Base-by-base conservation (phyloP, 2,329 filamentous ascomycete species). In the Meredithiella fracta region DNA sequence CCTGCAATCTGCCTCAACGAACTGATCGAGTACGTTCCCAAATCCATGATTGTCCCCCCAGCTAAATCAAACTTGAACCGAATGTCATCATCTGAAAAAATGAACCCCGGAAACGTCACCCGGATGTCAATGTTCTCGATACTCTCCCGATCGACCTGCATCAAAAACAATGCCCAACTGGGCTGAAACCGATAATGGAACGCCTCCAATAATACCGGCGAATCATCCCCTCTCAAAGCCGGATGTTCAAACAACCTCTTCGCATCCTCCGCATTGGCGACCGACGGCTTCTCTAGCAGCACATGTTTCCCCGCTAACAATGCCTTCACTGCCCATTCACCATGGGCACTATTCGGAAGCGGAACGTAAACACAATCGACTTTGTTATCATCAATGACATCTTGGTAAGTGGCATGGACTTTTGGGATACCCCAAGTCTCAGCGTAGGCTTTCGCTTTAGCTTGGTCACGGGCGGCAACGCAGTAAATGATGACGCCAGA, bases 111-210 rank as follows among this genome's bases (percentile, higher is more conserved):
- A 0, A 70, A 51, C 47, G 56, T 62, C n/a, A 65, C 59, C 14
- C 55, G 57, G 9, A 67, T 61, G 11, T 63, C 57, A 20, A 67
- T 70, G 22, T 66, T 65, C 8, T 61, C 65, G 2, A 75, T 66
- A 40, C 67, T 68, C 3, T 63, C 62, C 5, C 63, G 66, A 54
- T 70, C 67, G 5, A 77, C 58, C 3, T 69, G 57, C 67, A 64
- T 49, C 23, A 55, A 37, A 20, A 55, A 49, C n/a, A 55, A 26
- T 26, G 42, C 34, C 67, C 70, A 74, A 1, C 69, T 67, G 0
- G 75, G 76, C 59, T 75, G 71, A 62, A 79, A 78, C 25, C 68
- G 66, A 58, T 68, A 68, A 61, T 78, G 75, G 57, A 74, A 72
- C 2, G 75, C 76, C 64, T 80, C 77, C 2, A 79, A 67, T 1